phyloP scores from a whole-genome alignment of 176 grass and related monocot genomes.

The Cenchrus fungigraminus region DNA sequence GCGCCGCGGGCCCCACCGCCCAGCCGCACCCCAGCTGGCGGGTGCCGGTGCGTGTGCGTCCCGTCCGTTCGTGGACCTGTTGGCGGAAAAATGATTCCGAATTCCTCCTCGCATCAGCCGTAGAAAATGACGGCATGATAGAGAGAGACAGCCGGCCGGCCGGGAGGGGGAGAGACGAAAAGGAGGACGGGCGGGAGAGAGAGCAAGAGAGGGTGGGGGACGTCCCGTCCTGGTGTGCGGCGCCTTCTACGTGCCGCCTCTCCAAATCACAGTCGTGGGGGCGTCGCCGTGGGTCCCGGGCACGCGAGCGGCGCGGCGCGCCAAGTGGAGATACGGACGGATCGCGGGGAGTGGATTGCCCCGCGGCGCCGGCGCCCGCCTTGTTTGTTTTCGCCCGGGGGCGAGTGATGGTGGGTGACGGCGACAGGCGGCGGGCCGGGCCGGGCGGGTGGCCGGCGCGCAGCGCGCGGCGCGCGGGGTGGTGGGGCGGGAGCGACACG shows the following conservation, averaged over 20 bases:
- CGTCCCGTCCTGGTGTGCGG: not conserved
- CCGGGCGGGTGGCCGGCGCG: not conserved
- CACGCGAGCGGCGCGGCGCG: slow-evolving; percentile 45
- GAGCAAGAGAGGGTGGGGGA: not conserved
- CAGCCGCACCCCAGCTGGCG: slow-evolving; percentile 4
- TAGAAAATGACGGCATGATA: slow-evolving; percentile 26
- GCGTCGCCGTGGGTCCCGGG: slow-evolving; percentile 1
- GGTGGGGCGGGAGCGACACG: slow-evolving; percentile 35
- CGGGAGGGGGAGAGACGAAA: not conserved
- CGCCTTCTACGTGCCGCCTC: slow-evolving; percentile 53
- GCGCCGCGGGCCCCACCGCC: not conserved
- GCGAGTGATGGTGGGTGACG: not conserved
- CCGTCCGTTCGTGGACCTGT: slow-evolving; percentile 7
- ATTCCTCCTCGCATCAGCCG: not conserved
- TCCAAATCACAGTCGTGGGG: slow-evolving; percentile 7
- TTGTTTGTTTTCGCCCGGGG: not conserved
- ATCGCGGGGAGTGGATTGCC: slow-evolving; percentile 23
- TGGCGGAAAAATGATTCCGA: not conserved
- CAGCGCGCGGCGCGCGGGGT: slow-evolving; percentile 33
- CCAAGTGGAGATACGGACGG: slow-evolving; percentile 47
- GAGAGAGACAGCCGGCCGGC: too few relatives aligned
- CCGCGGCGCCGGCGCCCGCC: slow-evolving; percentile 45
- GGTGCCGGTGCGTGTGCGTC: not conserved
- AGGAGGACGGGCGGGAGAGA: not conserved
- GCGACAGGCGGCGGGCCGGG: slow-evolving; percentile 19